Evolutionary conservation across 495 filamentous ascomycete species (phyloP).

Genomic region (Aspergillus incahuasiensis): DNA sequence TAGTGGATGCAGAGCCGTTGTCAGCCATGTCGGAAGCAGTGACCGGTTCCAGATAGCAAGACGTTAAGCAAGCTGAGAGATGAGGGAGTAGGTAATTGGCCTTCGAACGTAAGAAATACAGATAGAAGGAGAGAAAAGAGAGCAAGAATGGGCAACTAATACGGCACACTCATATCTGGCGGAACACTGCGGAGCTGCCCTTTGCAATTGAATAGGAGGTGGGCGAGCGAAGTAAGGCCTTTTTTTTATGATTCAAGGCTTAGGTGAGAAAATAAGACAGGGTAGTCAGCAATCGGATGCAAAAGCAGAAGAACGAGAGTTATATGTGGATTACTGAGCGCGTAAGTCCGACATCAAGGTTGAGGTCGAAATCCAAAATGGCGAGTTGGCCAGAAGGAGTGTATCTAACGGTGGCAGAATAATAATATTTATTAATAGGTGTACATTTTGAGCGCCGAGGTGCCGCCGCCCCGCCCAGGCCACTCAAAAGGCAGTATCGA

Average conservation of each 20-base stretch:
- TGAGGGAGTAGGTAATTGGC: neutral
- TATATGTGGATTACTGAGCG: neutral
- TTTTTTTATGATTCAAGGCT: neutral
- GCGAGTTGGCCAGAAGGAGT: conserved; percentile 25
- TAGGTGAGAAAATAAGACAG: neutral
- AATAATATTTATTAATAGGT: conserved; percentile 12
- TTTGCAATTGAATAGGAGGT: conserved; percentile 6
- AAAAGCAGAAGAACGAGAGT: conserved; percentile 8
- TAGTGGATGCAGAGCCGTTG: conserved; percentile 45
- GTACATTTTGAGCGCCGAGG: conserved; percentile 1
- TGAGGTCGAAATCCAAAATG: conserved; percentile 12
- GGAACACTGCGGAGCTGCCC: neutral
- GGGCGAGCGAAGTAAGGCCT: neutral
- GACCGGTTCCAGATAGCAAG: neutral
- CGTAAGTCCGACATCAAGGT: conserved; percentile 2
- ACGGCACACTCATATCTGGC: conserved; percentile 12
- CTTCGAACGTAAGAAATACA: neutral
- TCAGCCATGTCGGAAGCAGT: conserved; percentile 25
- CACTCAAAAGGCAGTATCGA: neutral
- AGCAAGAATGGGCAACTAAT: neutral
- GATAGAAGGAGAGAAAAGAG: neutral
- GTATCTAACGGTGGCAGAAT: conserved; percentile 17
- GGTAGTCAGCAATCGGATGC: conserved; percentile 1
- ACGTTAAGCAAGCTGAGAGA: neutral
- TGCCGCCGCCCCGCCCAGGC: conserved; percentile 14